A percentile compares a stretch with the other conserved stretches of the same genome.
These are phyloP conservation scores for Erythrophleum ivorense DNA, from an alignment of 331 rosid species.

Conservation along the genomic window DNA sequence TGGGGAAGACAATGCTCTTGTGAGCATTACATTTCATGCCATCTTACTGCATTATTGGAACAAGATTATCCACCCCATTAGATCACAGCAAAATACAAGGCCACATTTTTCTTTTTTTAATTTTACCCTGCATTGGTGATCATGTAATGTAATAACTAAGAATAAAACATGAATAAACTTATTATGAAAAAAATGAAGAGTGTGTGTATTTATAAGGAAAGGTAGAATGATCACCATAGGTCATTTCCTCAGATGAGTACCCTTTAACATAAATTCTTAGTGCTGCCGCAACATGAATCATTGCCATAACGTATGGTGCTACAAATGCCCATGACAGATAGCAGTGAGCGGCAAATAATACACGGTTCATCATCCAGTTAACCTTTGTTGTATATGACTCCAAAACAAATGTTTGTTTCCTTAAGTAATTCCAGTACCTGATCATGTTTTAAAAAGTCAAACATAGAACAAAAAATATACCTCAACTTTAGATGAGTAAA, in stretches of 20 bases:
- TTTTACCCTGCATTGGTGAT: neutral
- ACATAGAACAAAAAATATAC: conserved; percentile 36
- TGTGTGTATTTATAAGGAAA: conserved; percentile 30
- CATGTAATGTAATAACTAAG: conserved; percentile 15
- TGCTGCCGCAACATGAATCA: conserved; percentile 74
- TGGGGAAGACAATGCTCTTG: conserved; percentile 9
- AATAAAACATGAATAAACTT: conserved; percentile 2
- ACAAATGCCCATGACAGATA: conserved; percentile 97
- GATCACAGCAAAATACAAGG: too few relatives aligned
- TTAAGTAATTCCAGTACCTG: conserved; percentile 98
- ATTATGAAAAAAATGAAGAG: neutral
- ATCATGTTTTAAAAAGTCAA: conserved; percentile 37
- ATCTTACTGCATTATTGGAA: too few relatives aligned
- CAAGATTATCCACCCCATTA: neutral
- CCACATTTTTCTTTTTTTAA: neutral
- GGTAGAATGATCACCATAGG: conserved; percentile 72
- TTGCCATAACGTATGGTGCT: conserved; percentile 73
- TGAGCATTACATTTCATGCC: neutral
- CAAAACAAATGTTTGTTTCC: conserved; percentile 97
- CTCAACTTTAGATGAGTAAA: conserved; percentile 25
- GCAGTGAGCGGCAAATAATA: conserved; percentile 77
- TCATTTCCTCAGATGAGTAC: conserved; percentile 62
- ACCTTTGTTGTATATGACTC: conserved; percentile 85
- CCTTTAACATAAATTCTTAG: conserved; percentile 62
- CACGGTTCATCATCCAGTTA: conserved; percentile 93